Percentiles rank a stretch among this genome's conserved stretches.
These are phyloP conservation scores for Hirschioporus abietinus DNA, from an alignment of 768 basidiomycete genomes.

Conservation along the genomic window DNA sequence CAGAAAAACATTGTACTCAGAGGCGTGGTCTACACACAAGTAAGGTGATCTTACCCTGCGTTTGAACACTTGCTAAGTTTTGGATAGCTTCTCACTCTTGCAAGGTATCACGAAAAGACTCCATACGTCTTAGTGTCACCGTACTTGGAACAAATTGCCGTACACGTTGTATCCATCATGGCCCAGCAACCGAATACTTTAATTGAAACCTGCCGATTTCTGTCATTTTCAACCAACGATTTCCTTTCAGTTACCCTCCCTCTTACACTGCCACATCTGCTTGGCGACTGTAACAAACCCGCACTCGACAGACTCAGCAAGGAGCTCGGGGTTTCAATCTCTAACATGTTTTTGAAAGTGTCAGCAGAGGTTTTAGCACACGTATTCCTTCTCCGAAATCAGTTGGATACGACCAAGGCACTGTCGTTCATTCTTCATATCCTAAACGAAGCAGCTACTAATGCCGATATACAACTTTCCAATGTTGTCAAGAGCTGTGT, in stretches of 20 bases:
- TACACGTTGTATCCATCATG: slow-evolving; percentile 56
- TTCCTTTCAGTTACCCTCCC: slow-evolving; percentile 62
- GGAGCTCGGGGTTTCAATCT: slow-evolving; percentile 40
- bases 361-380: slow-evolving; percentile 58
- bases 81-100: slow-evolving; percentile 50
- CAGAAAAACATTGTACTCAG: slow-evolving; percentile 63
- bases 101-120: slow-evolving; percentile 52
- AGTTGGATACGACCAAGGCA: slow-evolving; percentile 50
- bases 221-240: slow-evolving; percentile 47
- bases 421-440: slow-evolving; percentile 57
- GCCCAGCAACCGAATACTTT: slow-evolving; percentile 55
- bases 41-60: slow-evolving; percentile 20
- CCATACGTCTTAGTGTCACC: slow-evolving; percentile 67
- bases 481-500: slow-evolving; percentile 62
- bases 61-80: slow-evolving; percentile 8
- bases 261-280: slow-evolving; percentile 64
- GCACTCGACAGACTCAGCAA: slow-evolving; percentile 58
- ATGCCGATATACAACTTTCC: slow-evolving; percentile 31
- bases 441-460: slow-evolving; percentile 46
- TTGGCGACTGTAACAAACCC: slow-evolving; percentile 52
- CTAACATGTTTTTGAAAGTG: slow-evolving; percentile 50
- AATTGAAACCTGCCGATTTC: slow-evolving; percentile 61
- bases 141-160: slow-evolving; percentile 60
- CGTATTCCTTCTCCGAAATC: slow-evolving; percentile 54
- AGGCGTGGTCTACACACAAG: slow-evolving; percentile 66